Conservation (phyloP, 2,329 filamentous ascomycete species). For the Curvularia spicifera region DNA sequence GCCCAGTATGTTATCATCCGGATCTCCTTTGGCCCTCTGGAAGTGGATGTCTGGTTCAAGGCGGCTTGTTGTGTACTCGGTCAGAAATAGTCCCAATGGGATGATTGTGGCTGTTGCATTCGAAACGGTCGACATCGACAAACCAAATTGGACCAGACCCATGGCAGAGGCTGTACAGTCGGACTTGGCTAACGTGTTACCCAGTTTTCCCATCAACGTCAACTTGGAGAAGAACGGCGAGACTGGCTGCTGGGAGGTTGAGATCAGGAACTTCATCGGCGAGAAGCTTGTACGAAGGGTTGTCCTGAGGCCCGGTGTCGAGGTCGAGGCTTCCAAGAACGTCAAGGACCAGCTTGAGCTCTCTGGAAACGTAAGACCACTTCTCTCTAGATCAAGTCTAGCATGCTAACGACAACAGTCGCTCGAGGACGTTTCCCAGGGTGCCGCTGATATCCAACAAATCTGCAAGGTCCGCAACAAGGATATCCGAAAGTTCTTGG, state of each 20-base stretch:
- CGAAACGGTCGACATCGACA: constrained; percentile 1
- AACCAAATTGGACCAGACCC: neutral
- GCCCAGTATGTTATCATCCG: constrained; percentile 65
- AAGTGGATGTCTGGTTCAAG: neutral
- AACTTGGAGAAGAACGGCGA: constrained; percentile 97
- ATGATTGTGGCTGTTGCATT: neutral
- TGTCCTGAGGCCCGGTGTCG: constrained; percentile 86
- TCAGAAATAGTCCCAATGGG: neutral
- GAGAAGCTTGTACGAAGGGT: constrained; percentile 99
- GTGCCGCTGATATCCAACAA: constrained; percentile 98
- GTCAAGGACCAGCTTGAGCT: constrained; percentile 98
- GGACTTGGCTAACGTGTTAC: constrained; percentile 20
- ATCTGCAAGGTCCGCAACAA: constrained; percentile 99
- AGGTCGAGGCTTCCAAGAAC: constrained; percentile 86
- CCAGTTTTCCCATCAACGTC: constrained; percentile 98
- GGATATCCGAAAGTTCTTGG: constrained; percentile 99
- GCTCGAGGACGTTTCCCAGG: constrained; percentile 96
- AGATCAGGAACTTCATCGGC: constrained; percentile 82
- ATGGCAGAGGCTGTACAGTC: neutral
- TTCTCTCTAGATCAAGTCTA: neutral
- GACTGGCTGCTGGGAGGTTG: constrained; percentile 85
- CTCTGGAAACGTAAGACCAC: constrained; percentile 70
- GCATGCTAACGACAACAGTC: constrained; percentile 56
- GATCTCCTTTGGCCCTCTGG: neutral
- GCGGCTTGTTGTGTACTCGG: constrained; percentile 7